phyloP scores from a whole-genome alignment of 306 rosid genomes.

The Cyclanthera cordifolia region DNA sequence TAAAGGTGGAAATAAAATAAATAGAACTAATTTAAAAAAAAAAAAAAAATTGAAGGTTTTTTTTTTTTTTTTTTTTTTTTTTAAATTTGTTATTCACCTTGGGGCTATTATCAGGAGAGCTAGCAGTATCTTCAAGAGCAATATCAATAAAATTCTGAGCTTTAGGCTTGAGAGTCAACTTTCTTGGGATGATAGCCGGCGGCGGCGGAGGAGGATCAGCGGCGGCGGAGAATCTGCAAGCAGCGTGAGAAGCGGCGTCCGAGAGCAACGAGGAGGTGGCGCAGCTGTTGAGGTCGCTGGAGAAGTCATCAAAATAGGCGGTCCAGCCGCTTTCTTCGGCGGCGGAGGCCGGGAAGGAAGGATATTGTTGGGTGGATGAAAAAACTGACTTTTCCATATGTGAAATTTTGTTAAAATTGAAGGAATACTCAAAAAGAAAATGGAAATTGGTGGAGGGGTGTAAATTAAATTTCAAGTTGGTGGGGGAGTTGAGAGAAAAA shows the following conservation, averaged over 20 bases:
- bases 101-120: slow-evolving; percentile 86
- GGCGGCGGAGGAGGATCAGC: not conserved
- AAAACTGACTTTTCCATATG: slow-evolving; percentile 40
- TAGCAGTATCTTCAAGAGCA: slow-evolving; percentile 89
- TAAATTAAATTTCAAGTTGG: not conserved
- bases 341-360: slow-evolving; percentile 12
- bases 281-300: slow-evolving; percentile 23
- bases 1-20: too few species aligned
- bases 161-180: slow-evolving; percentile 42
- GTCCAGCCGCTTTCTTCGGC: slow-evolving; percentile 78
- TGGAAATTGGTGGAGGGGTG: not conserved
- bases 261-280: slow-evolving; percentile 59
- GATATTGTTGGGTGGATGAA: slow-evolving; percentile 28
- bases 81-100: slow-evolving; percentile 30
- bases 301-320: slow-evolving; percentile 62
- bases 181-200: slow-evolving; percentile 20
- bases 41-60: too few species aligned
- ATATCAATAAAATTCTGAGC: slow-evolving; percentile 33
- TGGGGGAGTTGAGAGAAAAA: not conserved
- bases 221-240: slow-evolving; percentile 31
- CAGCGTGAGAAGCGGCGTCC: slow-evolving; percentile 80
- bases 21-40: too few species aligned
- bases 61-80: too few species aligned
- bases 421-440: not conserved
- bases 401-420: not conserved